Conservation (phyloP, 1,284 basidiomycete genomes). For the Apiotrichum domesticum region DNA sequence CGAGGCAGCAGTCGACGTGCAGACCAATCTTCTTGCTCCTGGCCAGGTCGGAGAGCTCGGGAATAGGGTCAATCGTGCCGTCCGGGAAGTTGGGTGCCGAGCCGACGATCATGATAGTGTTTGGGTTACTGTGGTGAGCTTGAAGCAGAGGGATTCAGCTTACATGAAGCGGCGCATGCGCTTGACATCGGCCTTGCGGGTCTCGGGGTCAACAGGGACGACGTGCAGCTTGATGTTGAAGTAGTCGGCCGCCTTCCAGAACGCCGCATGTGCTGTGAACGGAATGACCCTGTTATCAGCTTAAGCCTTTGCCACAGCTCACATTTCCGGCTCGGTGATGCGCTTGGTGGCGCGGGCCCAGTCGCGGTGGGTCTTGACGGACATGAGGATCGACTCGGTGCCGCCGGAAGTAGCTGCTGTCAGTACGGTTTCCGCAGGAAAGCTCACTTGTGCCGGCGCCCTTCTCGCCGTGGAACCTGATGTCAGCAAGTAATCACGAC, state of each 20-base stretch:
- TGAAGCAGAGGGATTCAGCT: constrained; percentile 61
- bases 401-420: constrained; percentile 74
- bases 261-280: constrained; percentile 84
- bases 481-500: neutral
- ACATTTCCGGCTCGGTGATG: constrained; percentile 90
- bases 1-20: constrained; percentile 91
- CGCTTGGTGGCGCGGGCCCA: constrained; percentile 82
- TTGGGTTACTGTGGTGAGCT: constrained; percentile 48
- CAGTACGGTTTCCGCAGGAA: neutral
- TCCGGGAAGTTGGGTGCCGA: constrained; percentile 90
- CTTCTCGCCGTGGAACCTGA: constrained; percentile 70
- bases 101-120: constrained; percentile 66
- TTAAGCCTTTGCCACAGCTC: constrained; percentile 27
- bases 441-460: constrained; percentile 69
- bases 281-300: constrained; percentile 60
- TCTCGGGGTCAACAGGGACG: constrained; percentile 75
- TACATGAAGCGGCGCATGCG: constrained; percentile 78
- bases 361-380: constrained; percentile 87
- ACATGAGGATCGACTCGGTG: constrained; percentile 82
- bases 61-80: constrained; percentile 78
- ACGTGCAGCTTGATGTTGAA: constrained; percentile 87
- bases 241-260: constrained; percentile 87
- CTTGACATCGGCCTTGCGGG: constrained; percentile 73
- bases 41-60: constrained; percentile 70
- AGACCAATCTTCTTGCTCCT: constrained; percentile 69